These are phyloP conservation scores for Pinus taeda DNA, from an alignment of 75 land plant species.

Conservation along the genomic window DNA sequence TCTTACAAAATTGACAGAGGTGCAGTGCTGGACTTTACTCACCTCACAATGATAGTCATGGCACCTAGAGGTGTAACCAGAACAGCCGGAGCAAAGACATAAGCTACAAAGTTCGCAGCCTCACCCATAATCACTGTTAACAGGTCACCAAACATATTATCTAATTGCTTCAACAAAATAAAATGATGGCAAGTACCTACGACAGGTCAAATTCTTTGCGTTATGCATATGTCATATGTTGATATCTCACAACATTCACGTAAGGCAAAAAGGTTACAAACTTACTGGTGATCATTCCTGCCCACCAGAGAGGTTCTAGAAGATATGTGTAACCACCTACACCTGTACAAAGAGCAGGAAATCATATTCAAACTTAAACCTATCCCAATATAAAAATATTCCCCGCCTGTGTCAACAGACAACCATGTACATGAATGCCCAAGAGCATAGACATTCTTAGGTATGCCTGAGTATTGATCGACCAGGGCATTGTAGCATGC, in stretches of 20 bases:
- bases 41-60: constrained; percentile 82
- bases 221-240: no score
- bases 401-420: no score
- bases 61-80: constrained; percentile 88
- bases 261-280: neutral
- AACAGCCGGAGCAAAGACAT: constrained; percentile 83
- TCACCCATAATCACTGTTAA: constrained; percentile 72
- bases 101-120: constrained; percentile 77
- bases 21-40: neutral
- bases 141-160: constrained; percentile 6
- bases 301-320: constrained; percentile 58
- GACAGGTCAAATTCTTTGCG: no score
- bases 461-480: no score
- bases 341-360: constrained; percentile 18
- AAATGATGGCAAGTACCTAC: neutral
- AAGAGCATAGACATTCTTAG: no score
- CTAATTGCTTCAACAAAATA: neutral
- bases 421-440: no score
- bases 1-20: no score
- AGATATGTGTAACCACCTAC: constrained; percentile 52
- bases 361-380: neutral
- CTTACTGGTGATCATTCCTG: constrained; percentile 61
- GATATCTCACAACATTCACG: neutral
- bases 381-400: no score
- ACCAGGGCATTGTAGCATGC: no score